Evolutionary conservation across 2,329 filamentous ascomycete genomes (phyloP).

Genomic region (Aspergillus jensenii): DNA sequence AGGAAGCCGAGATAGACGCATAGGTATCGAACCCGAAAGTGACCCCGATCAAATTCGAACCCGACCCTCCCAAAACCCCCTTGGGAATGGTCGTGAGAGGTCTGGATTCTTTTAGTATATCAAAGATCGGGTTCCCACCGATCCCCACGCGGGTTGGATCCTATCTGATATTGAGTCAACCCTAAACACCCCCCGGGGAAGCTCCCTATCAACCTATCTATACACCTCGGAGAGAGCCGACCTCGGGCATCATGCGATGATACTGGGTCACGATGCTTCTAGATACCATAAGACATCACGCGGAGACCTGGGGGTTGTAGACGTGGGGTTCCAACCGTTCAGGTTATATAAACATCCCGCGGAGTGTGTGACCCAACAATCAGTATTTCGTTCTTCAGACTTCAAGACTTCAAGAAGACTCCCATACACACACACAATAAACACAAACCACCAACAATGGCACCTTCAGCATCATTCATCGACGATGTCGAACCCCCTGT

Average conservation of each 20-base stretch:
- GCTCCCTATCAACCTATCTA: no score
- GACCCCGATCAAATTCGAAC: no score
- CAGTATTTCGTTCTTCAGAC: neutral
- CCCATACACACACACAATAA: neutral
- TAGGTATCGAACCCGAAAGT: no score
- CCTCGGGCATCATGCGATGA: neutral
- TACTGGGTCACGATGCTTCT: no score
- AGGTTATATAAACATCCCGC: neutral
- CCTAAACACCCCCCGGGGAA: no score
- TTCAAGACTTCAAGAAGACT: neutral
- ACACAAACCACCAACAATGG: neutral
- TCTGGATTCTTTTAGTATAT: neutral
- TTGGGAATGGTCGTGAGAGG: no score
- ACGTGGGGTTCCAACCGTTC: neutral
- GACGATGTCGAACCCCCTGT: neutral
- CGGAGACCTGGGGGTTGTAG: neutral
- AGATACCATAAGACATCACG: neutral
- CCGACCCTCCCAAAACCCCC: no score
- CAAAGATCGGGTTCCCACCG: neutral
- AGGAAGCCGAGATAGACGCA: neutral
- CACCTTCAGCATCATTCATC: neutral
- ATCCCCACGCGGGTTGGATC: neutral
- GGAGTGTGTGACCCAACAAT: neutral
- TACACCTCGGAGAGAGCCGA: neutral
- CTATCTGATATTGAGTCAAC: neutral